phyloP scores from a whole-genome alignment of 2,329 filamentous ascomycete genomes.

The Pseudogymnoascus sp. region DNA sequence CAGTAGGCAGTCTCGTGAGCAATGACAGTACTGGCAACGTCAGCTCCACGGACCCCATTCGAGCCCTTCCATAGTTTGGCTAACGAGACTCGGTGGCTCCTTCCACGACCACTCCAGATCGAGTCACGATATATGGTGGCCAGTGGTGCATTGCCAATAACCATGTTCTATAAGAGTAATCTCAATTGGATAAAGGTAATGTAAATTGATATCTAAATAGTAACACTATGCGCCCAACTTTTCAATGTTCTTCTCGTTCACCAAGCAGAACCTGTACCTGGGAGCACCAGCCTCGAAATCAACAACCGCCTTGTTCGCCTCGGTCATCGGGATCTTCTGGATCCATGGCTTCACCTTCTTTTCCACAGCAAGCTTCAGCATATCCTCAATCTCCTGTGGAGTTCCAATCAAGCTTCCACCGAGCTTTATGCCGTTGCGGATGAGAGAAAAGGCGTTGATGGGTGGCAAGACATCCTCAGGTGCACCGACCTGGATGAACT shows the following conservation, averaged over 20 bases:
- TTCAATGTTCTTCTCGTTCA: constrained; percentile 28
- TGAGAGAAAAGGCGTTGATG: background rate
- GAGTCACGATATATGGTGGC: background rate
- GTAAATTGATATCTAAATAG: background rate
- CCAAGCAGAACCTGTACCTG: constrained; percentile 37
- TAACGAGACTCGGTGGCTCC: background rate
- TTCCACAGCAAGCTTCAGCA: constrained; percentile 49
- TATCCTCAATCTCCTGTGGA: constrained; percentile 48
- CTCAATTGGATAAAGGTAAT: background rate
- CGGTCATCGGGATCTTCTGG: constrained; percentile 43
- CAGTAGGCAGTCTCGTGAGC: constrained; percentile 15
- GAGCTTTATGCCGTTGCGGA: background rate
- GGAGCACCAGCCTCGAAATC: constrained; percentile 49
- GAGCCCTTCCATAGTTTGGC: constrained; percentile 20
- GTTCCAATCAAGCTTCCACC: constrained; percentile 8
- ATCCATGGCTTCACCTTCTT: constrained; percentile 51
- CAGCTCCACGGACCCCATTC: constrained; percentile 29
- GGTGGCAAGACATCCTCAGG: constrained; percentile 10
- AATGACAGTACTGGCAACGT: constrained; percentile 21
- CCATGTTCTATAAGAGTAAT: background rate
- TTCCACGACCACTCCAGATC: background rate
- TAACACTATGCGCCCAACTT: constrained; percentile 13
- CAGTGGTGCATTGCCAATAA: background rate
- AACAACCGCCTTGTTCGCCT: constrained; percentile 45
- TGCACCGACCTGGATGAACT: constrained; percentile 52